Base-by-base conservation (phyloP, 2,329 filamentous ascomycete species). In the Aspergillus sclerotialis region DNA sequence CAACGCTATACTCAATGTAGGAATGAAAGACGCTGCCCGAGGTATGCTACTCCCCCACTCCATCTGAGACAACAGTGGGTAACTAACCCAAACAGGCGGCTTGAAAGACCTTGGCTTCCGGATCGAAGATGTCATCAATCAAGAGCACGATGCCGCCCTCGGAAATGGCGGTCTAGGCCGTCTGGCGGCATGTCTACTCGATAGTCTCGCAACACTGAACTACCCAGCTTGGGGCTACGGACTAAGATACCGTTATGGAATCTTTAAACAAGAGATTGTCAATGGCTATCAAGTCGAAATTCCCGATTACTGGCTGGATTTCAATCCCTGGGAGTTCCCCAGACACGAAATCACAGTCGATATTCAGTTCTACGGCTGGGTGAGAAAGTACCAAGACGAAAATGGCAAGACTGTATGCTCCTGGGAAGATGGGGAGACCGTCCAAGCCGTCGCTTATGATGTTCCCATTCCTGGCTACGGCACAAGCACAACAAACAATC, bases 191-290 rank as follows among this genome's bases (percentile, higher is more conserved):
- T 98, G 92, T 67, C 94, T 96, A 72, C 77, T 98, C 44, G 92
- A 98, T 69, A 95, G 89, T 51, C 70, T 98, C 56, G 92, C 92
- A 15, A 90, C 88, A 8, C 74, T 98, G 51, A 93, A 95, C 69
- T 95, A 84, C 61, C 86, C 92, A 7, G 92, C 92, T 13, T 98
- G 92, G 92, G 92, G 92, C 23, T 98, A 98, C 54, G 92, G 90
- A 36, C 70, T 98, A 48, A 80, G 92, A 55, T 98, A 98, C 70
- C 76, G 88, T 61, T 96, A 96, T 60, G 85, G 85, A 58, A 98
- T 98, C 61, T 98, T 98, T 79, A 96, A 96, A 70, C 92, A 98
- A 69, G 92, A 96, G 69, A 96, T 98, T 52, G 81, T 95, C 40
- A 84, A 96, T 55, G 92, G 92, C 38, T 98, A 95, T 61, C 92